These are phyloP conservation scores for Quercus engelmannii DNA, from an alignment of 306 rosid species.

Conservation along the genomic window DNA sequence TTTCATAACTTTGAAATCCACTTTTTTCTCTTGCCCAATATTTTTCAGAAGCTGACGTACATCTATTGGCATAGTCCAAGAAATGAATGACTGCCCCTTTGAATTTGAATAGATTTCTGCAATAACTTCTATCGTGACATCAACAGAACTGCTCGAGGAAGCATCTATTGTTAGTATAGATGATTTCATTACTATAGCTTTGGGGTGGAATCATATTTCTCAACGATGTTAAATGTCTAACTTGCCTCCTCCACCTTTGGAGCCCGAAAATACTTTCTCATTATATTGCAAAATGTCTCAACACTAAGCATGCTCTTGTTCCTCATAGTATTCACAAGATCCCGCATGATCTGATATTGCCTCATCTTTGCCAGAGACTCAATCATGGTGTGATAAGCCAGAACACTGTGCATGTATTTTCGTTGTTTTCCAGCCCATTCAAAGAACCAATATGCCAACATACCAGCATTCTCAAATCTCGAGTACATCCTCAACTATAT, in stretches of 20 bases:
- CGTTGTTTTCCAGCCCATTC: conserved; percentile 72
- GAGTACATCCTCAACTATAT: conserved; percentile 66
- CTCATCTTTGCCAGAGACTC: conserved; percentile 76
- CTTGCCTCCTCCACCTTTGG: conserved; percentile 73
- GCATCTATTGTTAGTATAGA: not conserved
- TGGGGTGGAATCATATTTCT: conserved; percentile 46
- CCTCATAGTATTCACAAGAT: conserved; percentile 69
- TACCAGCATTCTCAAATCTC: conserved; percentile 73
- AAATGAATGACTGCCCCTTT: not conserved
- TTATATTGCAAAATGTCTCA: conserved; percentile 76
- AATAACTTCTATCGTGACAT: not conserved
- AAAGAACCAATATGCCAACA: conserved; percentile 73
- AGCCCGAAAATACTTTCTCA: conserved; percentile 80
- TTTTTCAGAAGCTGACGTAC: too few relatives aligned
- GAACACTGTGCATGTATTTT: conserved; percentile 44
- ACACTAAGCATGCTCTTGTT: conserved; percentile 53
- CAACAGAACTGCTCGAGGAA: not conserved
- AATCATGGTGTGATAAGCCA: conserved; percentile 73
- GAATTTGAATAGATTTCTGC: not conserved
- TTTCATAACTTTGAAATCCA: too few relatives aligned
- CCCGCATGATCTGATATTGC: conserved; percentile 85
- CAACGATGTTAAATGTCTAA: conserved; percentile 79
- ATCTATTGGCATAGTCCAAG: too few relatives aligned
- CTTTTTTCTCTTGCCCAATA: too few relatives aligned
- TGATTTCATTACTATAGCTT: conserved; percentile 32